Base-by-base conservation (phyloP, 257 asterid species). In the Primulina huaijiensis region DNA sequence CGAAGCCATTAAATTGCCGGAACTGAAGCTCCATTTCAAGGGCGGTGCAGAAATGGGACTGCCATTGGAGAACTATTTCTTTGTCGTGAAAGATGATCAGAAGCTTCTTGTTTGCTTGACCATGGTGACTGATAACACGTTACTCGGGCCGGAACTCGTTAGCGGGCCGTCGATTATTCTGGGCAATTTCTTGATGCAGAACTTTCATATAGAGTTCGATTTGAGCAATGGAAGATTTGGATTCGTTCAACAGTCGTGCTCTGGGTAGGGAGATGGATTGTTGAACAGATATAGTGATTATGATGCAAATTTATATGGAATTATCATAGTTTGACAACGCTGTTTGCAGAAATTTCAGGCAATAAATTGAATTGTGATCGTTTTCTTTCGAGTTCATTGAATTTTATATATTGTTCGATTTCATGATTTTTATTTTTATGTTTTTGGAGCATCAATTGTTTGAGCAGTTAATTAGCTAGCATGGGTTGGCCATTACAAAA, bases 101-200 rank as follows among this genome's bases (percentile, higher is more conserved):
- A 87, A 76, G 60, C 29, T 33, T 0, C 73, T 75, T 5, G 76
- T 84, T 35, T 93, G 98, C 17, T 68, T 87, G 70, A 78, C 91
- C 0, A 33, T 82, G 80, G 88, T 90, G 67, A 81, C 92, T 1
- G 92, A 82, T 12, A 67, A 74, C 50, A 67, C 76, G 5, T 8
- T 71, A 57, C 65, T 74, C 11, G 86, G 88, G 31, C 81, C 84
- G 1, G 82, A 72, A 50, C 65, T 63, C 20, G 43, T 55, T 10
- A 67, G 76, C 7, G 98, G 97, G 2, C 98, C 97, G 21, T 79
- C 94, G 0, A 84, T 93, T 52, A 90, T 93, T 67, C 62, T 93
- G 77, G 98, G 97, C 5, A 93, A 84, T 43, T 90, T 81, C 76
- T 85, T 84, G 84, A 84, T 85, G 97, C 98, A 93, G 83, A 88